phyloP scores from a whole-genome alignment of 148 eudicot genomes.

The Salicornia ramosissima region DNA sequence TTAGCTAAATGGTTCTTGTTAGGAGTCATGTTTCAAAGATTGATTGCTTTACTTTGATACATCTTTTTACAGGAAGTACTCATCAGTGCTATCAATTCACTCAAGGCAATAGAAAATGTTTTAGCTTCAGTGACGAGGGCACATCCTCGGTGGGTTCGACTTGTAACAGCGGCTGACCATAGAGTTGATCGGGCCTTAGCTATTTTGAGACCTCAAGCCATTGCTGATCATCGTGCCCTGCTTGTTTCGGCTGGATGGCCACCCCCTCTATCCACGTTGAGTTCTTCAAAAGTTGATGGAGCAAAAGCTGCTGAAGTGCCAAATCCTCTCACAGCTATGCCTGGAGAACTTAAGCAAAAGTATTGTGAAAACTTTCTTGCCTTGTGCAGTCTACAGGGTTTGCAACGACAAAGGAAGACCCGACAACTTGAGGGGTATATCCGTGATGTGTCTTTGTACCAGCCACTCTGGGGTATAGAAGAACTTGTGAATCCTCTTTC shows the following conservation, averaged over 20 bases:
- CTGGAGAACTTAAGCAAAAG: slow-evolving; percentile 65
- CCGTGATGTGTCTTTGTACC: slow-evolving; percentile 45
- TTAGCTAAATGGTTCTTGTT: slow-evolving; percentile 2
- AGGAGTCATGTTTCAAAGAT: slow-evolving; percentile 5
- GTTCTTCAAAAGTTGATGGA: slow-evolving; percentile 41
- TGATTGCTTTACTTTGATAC: slow-evolving; percentile 11
- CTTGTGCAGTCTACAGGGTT: slow-evolving; percentile 72
- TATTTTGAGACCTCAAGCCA: slow-evolving; percentile 82
- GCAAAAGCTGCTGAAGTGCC: slow-evolving; percentile 39
- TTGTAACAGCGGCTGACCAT: slow-evolving; percentile 84
- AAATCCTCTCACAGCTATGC: slow-evolving; percentile 77
- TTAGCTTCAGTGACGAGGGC: slow-evolving; percentile 53
- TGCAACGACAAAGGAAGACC: slow-evolving; percentile 71
- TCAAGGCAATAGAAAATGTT: slow-evolving; percentile 59
- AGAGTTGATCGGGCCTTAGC: slow-evolving; percentile 86
- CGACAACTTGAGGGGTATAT: slow-evolving; percentile 76
- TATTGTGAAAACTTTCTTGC: slow-evolving; percentile 81
- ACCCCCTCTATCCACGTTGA: slow-evolving; percentile 64
- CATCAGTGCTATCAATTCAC: slow-evolving; percentile 53
- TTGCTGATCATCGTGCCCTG: slow-evolving; percentile 85
- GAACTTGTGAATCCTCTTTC: slow-evolving; percentile 85
- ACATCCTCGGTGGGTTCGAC: slow-evolving; percentile 74
- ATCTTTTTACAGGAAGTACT: slow-evolving; percentile 48
- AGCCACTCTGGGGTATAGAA: slow-evolving; percentile 95
- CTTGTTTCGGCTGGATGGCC: slow-evolving; percentile 93